A percentile compares a stretch with the other conserved stretches of the same genome.
Evolutionary conservation across 2,329 filamentous ascomycete genomes (phyloP).

Genomic region (Corinectria fuckeliana): DNA sequence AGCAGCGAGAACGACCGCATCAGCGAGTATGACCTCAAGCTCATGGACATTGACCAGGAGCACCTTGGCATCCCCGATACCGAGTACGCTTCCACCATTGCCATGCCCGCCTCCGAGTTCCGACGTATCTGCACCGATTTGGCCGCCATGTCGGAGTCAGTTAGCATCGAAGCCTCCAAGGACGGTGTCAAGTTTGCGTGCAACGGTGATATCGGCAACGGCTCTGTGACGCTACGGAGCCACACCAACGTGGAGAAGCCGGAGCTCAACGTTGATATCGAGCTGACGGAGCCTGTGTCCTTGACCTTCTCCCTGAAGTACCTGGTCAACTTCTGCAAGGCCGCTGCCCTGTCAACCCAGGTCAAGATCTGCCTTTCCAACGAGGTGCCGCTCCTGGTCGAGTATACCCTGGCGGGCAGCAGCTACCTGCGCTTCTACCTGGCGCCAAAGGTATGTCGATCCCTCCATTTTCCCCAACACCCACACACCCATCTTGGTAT

Average conservation of each 20-base stretch:
- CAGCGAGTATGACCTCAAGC: constrained; percentile 99
- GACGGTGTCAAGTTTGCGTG: constrained; percentile 96
- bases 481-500: neutral
- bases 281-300: constrained; percentile 88
- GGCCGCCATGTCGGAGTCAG: constrained; percentile 95
- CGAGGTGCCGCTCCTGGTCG: constrained; percentile 94
- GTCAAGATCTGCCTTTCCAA: constrained; percentile 95
- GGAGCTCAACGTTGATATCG: constrained; percentile 83
- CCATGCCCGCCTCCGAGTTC: constrained; percentile 89
- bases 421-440: constrained; percentile 97
- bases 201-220: constrained; percentile 94
- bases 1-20: constrained; percentile 85
- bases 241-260: constrained; percentile 91
- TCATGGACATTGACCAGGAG: constrained; percentile 99
- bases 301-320: constrained; percentile 99
- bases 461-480: no score
- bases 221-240: constrained; percentile 88
- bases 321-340: constrained; percentile 99
- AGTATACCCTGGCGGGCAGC: constrained; percentile 82
- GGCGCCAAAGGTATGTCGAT: constrained; percentile 82
- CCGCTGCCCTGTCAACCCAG: constrained; percentile 77
- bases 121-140: constrained; percentile 94
- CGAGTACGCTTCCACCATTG: constrained; percentile 92
- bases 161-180: constrained; percentile 94
- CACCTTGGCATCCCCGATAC: constrained; percentile 98